Percentiles rank a stretch among this genome's conserved stretches.
phyloP scores from a whole-genome alignment of 352 stramenopile genomes.

The Achlya hypogyna region DNA sequence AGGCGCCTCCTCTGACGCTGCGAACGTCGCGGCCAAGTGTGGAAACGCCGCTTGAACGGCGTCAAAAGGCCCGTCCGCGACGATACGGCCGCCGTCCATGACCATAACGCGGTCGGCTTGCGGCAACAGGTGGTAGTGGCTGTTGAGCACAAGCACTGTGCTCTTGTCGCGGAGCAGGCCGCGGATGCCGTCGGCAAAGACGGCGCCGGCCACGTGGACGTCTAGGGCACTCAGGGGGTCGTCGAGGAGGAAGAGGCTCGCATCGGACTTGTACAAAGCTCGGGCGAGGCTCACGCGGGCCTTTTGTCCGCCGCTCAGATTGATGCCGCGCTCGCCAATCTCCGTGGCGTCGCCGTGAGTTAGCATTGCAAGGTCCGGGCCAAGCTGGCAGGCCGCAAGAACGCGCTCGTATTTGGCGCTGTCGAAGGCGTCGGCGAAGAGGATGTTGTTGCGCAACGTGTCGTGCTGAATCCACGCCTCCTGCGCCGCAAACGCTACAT shows the following conservation, averaged over 20 bases:
- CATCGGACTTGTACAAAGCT: conserved; percentile 39
- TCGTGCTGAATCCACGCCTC: conserved; percentile 49
- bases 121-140: conserved; percentile 34
- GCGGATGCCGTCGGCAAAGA: conserved; percentile 32
- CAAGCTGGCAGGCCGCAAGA: conserved; percentile 68
- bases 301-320: conserved; percentile 79
- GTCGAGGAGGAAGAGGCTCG: conserved; percentile 52
- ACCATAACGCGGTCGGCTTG: conserved; percentile 36
- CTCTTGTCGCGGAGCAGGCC: conserved; percentile 28
- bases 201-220: conserved; percentile 32
- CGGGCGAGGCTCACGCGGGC: conserved; percentile 48
- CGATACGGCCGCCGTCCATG: conserved; percentile 33
- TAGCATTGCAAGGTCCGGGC: conserved; percentile 84
- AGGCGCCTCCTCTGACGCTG: background rate
- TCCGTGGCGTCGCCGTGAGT: conserved; percentile 68
- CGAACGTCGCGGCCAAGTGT: conserved; percentile 13
- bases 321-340: conserved; percentile 72
- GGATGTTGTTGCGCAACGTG: conserved; percentile 42
- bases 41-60: conserved; percentile 39
- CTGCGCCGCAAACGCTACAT: conserved; percentile 34
- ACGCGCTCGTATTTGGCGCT: conserved; percentile 45
- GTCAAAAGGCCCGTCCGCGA: conserved; percentile 64
- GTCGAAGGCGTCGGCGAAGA: conserved; percentile 33
- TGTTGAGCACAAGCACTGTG: conserved; percentile 33
- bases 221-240: conserved; percentile 59